phyloP scores from a whole-genome alignment of 176 grass and related monocot species.

The Canna indica region DNA sequence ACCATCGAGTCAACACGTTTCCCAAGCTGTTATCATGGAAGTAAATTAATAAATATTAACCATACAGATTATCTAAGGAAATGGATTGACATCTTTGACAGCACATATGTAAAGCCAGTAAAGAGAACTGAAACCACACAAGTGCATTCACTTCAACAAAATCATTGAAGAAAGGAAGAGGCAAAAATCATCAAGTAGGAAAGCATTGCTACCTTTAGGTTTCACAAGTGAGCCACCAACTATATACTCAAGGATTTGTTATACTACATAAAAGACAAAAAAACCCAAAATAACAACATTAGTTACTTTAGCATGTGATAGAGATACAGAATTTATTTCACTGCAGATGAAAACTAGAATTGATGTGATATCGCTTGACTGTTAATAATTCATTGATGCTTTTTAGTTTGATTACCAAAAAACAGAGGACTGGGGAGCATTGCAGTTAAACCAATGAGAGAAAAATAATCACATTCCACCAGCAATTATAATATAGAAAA shows the following conservation, averaged over 20 bases:
- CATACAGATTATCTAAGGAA: background rate
- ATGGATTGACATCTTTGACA: background rate
- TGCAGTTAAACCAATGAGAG: background rate
- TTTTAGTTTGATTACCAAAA: too few relatives aligned
- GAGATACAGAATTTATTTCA: background rate
- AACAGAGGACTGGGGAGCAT: too few relatives aligned
- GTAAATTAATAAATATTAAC: background rate
- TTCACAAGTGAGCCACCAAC: background rate
- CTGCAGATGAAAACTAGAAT: background rate
- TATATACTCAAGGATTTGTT: background rate
- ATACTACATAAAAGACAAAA: background rate
- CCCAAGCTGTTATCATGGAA: slow-evolving; percentile 51
- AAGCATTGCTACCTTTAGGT: too few relatives aligned
- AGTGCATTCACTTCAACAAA: background rate
- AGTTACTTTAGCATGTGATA: background rate
- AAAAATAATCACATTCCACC: background rate
- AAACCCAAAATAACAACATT: background rate
- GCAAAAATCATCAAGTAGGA: too few relatives aligned
- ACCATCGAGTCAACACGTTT: slow-evolving; percentile 74
- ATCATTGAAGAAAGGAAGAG: background rate
- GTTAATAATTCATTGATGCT: too few relatives aligned
- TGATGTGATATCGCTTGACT: background rate
- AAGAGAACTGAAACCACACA: background rate
- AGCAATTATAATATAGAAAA: background rate
- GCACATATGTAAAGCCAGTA: background rate